phyloP scores from a whole-genome alignment of 441 rosid species.

The Euphorbia corollata region DNA sequence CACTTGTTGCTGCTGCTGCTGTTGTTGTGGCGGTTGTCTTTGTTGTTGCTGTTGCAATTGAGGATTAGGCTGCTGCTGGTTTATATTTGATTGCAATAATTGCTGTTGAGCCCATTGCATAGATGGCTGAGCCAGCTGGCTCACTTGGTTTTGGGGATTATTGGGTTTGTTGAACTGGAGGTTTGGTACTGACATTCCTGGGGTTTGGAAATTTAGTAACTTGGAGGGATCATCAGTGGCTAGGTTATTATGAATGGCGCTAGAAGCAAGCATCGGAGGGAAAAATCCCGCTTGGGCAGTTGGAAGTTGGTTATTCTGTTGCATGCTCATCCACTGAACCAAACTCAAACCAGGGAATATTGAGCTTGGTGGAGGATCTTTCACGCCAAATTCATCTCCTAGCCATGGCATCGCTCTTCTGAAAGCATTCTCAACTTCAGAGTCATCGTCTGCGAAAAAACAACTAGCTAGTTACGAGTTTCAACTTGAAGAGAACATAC shows the following conservation, averaged over 20 bases:
- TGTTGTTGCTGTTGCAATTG: conserved; percentile 39
- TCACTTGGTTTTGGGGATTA: conserved; percentile 36
- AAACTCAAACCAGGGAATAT: conserved; percentile 85
- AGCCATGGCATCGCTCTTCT: conserved; percentile 96
- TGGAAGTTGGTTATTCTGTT: conserved; percentile 70
- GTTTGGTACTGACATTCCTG: conserved; percentile 44
- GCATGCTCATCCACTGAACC: conserved; percentile 99
- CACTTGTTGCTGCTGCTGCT: conserved; percentile 28
- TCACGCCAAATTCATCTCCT: conserved; percentile 74
- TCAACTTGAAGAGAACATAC: no score
- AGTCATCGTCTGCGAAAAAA: conserved; percentile 64
- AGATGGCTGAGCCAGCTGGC: conserved; percentile 59
- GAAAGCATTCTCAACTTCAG: conserved; percentile 60
- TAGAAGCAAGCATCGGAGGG: conserved; percentile 56
- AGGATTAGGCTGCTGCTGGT: conserved; percentile 26
- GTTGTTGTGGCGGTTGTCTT: neutral
- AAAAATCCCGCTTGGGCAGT: conserved; percentile 64
- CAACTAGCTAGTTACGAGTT: conserved; percentile 7
- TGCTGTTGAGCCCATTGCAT: conserved; percentile 73
- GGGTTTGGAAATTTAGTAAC: conserved; percentile 75
- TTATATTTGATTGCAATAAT: conserved; percentile 41
- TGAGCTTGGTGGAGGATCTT: conserved; percentile 57
- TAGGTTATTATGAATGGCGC: conserved; percentile 45
- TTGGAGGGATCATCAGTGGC: conserved; percentile 73
- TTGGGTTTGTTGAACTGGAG: conserved; percentile 67